Evolutionary conservation across 2,329 filamentous ascomycete genomes (phyloP).

Genomic region (Tothia fuscella): DNA sequence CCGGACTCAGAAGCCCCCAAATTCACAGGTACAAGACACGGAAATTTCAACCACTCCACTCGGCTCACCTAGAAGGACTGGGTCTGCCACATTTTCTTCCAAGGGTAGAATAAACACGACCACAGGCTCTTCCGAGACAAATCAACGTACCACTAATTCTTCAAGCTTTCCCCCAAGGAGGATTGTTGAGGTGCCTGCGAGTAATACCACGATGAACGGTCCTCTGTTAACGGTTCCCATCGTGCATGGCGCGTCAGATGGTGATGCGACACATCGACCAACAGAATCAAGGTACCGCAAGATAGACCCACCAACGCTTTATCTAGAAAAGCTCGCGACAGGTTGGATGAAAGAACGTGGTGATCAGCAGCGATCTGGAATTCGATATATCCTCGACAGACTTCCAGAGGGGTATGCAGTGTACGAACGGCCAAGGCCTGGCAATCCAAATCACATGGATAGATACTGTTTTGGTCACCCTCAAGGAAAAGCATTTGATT

Average conservation of each 20-base stretch:
- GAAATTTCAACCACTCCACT: too few species aligned
- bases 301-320: constrained; percentile 29
- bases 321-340: constrained; percentile 35
- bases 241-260: constrained; percentile 21
- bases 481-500: constrained; percentile 37
- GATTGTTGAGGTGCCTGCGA: too few species aligned
- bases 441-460: constrained; percentile 32
- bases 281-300: constrained; percentile 21
- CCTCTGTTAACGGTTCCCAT: not conserved
- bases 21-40: too few species aligned
- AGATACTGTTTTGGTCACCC: constrained; percentile 48
- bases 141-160: too few species aligned
- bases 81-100: too few species aligned
- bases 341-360: constrained; percentile 35
- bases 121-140: too few species aligned
- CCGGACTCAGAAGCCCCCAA: too few species aligned
- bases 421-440: constrained; percentile 36
- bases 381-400: constrained; percentile 38
- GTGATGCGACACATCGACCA: constrained; percentile 27
- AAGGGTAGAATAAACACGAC: too few species aligned
- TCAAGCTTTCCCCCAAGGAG: not conserved
- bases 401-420: constrained; percentile 44
- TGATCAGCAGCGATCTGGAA: constrained; percentile 23
- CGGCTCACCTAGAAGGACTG: too few species aligned
- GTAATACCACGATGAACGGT: not conserved